Conservation (phyloP, 768 basidiomycete species). For the Hydnum rufescens region DNA sequence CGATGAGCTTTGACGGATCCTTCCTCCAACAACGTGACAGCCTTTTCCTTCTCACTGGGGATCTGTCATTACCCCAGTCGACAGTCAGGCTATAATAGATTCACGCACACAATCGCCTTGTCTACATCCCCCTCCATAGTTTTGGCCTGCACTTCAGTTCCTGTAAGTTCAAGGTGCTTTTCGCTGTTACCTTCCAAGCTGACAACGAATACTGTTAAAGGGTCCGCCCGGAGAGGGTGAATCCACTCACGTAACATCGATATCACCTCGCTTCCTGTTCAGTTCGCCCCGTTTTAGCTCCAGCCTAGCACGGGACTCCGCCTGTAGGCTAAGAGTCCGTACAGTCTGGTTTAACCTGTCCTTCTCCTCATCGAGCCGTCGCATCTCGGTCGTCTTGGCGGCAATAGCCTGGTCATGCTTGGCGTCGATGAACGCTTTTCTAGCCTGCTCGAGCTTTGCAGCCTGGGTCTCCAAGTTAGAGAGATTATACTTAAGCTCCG, state of each 20-base stretch:
- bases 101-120: slow-evolving; percentile 33
- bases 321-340: slow-evolving; percentile 49
- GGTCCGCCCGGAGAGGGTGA: neutral
- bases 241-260: slow-evolving; percentile 41
- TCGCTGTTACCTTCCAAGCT: slow-evolving; percentile 44
- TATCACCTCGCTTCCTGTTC: slow-evolving; percentile 40
- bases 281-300: slow-evolving; percentile 53
- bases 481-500: slow-evolving; percentile 32
- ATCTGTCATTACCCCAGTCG: neutral
- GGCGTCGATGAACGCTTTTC: slow-evolving; percentile 33
- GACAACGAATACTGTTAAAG: neutral
- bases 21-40: slow-evolving; percentile 3
- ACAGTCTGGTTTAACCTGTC: slow-evolving; percentile 57
- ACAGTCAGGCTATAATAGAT: slow-evolving; percentile 13
- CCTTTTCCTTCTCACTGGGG: slow-evolving; percentile 45
- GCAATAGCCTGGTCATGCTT: slow-evolving; percentile 45
- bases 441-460: slow-evolving; percentile 36
- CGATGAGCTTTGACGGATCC: slow-evolving; percentile 24
- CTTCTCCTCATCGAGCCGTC: slow-evolving; percentile 43
- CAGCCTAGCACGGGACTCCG: slow-evolving; percentile 60
- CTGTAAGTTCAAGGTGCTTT: slow-evolving; percentile 48
- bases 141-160: slow-evolving; percentile 34
- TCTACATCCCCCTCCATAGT: slow-evolving; percentile 61
- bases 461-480: slow-evolving; percentile 55
- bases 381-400: slow-evolving; percentile 33